These are phyloP conservation scores for Geosmithia flava DNA, from an alignment of 2,329 filamentous ascomycete species.

Conservation along the genomic window DNA sequence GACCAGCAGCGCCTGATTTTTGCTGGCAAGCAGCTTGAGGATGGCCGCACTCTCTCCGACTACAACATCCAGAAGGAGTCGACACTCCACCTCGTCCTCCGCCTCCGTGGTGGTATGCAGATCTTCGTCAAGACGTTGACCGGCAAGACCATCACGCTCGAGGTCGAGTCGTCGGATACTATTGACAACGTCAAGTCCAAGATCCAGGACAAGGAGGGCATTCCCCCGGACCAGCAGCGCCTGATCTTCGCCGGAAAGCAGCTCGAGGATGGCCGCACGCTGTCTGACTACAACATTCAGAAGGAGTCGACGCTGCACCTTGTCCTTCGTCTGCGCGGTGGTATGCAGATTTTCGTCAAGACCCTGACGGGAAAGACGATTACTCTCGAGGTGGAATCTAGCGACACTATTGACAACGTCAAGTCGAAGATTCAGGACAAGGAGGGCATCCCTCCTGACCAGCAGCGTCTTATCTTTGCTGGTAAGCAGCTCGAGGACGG, in stretches of 20 bases:
- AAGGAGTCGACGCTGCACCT: slow-evolving; percentile 83
- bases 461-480: slow-evolving; percentile 92
- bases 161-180: slow-evolving; percentile 81
- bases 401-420: slow-evolving; percentile 91
- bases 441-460: slow-evolving; percentile 95
- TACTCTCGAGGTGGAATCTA: slow-evolving; percentile 79
- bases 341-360: slow-evolving; percentile 72
- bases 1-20: slow-evolving; percentile 93
- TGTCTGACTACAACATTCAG: slow-evolving; percentile 93
- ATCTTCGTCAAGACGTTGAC: slow-evolving; percentile 74
- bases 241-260: slow-evolving; percentile 96
- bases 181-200: slow-evolving; percentile 97
- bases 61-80: slow-evolving; percentile 97
- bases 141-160: slow-evolving; percentile 88
- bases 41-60: slow-evolving; percentile 80
- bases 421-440: slow-evolving; percentile 98
- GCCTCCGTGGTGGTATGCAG: slow-evolving; percentile 72
- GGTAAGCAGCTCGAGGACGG: slow-evolving; percentile 95
- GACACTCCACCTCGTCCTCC: slow-evolving; percentile 68
- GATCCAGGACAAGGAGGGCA: slow-evolving; percentile 98
- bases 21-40: slow-evolving; percentile 85
- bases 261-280: slow-evolving; percentile 82
- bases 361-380: slow-evolving; percentile 91
- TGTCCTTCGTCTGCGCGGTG: slow-evolving; percentile 82
- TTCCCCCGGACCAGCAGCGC: slow-evolving; percentile 91